Conservation (phyloP, 805 yeast species). For the Phaffomyces opuntiae region DNA sequence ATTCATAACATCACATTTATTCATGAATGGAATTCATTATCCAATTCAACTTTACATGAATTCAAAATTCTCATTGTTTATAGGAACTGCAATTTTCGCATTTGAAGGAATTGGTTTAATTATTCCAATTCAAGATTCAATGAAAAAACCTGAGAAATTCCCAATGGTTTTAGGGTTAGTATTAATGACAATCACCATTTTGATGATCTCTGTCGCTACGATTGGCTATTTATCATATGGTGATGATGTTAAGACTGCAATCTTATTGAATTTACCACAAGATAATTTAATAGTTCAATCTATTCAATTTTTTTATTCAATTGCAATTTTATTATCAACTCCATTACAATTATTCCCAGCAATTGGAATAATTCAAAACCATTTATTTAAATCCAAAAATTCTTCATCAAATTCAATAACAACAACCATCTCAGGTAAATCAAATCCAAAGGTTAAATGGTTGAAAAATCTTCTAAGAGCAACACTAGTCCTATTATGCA, state of each 20-base stretch:
- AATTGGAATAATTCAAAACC: slow-evolving; percentile 61
- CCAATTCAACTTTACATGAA: slow-evolving; percentile 48
- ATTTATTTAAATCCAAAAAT: slow-evolving; percentile 32
- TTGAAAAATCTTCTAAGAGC: slow-evolving; percentile 53
- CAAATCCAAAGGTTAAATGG: slow-evolving; percentile 51
- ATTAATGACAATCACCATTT: slow-evolving; percentile 50
- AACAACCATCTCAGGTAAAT: slow-evolving; percentile 43
- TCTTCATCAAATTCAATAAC: too few relatives aligned
- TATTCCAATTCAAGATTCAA: slow-evolving; percentile 76
- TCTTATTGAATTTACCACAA: slow-evolving; percentile 68
- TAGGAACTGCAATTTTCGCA: slow-evolving; percentile 84
- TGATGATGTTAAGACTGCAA: slow-evolving; percentile 53
- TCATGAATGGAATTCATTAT: slow-evolving; percentile 36
- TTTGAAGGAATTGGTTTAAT: slow-evolving; percentile 82
- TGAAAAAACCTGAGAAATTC: slow-evolving; percentile 68
- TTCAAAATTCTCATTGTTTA: slow-evolving; percentile 58
- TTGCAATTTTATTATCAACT: slow-evolving; percentile 39
- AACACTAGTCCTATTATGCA: slow-evolving; percentile 45
- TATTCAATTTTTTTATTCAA: slow-evolving; percentile 65
- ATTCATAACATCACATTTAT: slow-evolving; percentile 43
- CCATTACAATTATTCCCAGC: slow-evolving; percentile 83
- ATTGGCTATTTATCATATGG: slow-evolving; percentile 72
- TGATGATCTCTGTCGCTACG: slow-evolving; percentile 58
- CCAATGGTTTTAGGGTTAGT: slow-evolving; percentile 60
- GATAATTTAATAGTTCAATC: slow-evolving; percentile 50